phyloP scores from a whole-genome alignment of 2,329 filamentous ascomycete species.

The Ceratocystis alfenasii region DNA sequence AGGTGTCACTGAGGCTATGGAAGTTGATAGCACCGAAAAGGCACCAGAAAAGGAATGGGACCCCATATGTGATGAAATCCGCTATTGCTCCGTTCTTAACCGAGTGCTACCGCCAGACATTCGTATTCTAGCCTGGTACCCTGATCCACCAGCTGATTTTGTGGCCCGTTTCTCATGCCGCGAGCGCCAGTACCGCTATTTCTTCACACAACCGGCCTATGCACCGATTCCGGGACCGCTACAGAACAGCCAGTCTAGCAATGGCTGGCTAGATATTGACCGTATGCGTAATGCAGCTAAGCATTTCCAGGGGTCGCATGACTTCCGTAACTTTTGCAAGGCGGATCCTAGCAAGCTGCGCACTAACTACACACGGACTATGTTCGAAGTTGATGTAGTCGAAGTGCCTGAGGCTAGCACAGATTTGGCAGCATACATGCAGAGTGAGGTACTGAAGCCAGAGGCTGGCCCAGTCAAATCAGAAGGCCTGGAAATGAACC shows the following conservation, averaged over 20 bases:
- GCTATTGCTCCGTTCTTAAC: constrained; percentile 75
- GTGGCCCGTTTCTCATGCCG: constrained; percentile 86
- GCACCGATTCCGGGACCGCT: constrained; percentile 38
- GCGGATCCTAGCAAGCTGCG: constrained; percentile 84
- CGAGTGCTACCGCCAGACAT: constrained; percentile 81
- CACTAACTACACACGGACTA: constrained; percentile 64
- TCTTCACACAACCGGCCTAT: constrained; percentile 91
- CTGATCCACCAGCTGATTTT: constrained; percentile 64
- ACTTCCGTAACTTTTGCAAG: constrained; percentile 97
- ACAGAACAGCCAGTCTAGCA: constrained; percentile 24
- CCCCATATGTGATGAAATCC: constrained; percentile 66
- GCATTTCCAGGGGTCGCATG: constrained; percentile 69
- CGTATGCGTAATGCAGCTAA: constrained; percentile 76
- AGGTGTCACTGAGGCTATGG: constrained; percentile 21
- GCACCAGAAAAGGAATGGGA: constrained; percentile 39
- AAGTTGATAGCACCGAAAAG: constrained; percentile 17
- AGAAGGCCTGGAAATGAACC: constrained; percentile 13
- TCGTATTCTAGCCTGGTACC: constrained; percentile 84
- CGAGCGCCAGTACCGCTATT: constrained; percentile 87
- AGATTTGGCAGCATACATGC: constrained; percentile 44
- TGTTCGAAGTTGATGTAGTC: constrained; percentile 70
- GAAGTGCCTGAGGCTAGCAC: constrained; percentile 46
- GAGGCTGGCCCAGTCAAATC: constrained; percentile 21
- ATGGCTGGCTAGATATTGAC: constrained; percentile 73
- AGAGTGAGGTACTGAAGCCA: constrained; percentile 30